Base-by-base conservation (phyloP, 768 basidiomycete species). In the Leccinum olivaceopallidum region DNA sequence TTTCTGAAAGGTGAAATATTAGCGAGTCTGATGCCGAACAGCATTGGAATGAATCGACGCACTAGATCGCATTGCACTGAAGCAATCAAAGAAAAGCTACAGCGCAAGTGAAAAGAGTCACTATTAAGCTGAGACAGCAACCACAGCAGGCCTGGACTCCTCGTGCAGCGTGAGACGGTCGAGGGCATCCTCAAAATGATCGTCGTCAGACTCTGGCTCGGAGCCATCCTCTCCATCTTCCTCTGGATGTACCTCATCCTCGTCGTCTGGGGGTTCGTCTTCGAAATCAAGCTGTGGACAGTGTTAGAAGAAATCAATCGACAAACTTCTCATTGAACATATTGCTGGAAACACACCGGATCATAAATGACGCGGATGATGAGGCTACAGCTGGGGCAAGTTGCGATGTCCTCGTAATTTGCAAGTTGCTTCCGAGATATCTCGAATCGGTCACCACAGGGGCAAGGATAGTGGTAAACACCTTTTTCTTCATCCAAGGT, bases 361-460 rank as follows among this genome's bases (percentile, higher is more conserved):
- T 99, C 96, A 74, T 88, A 98, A 49, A 98, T 84, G 48, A 98
- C 90, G 58, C 96, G 80, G 54, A 98, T 93, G 34, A 98, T 83
- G 24, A 98, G 80, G 64, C 93, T 95, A 68, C 97, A 99, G 73
- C 93, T 95, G 0, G 97, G 97, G 78, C 97, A 98, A 55, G 85
- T 95, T 24, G 95, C 96, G 51, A 95, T 86, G 72, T 98, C 97
- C 68, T 98, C 97, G 58, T 85, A 97, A 65, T 94, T 80, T 50
- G 86, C 83, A 8, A 98, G 85, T 75, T 98, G 94, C 63, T 79
- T 78, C 66, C 89, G 85, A 32, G 90, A 86, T 65, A 98, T 98
- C 75, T 98, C 96, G 77, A 98, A 99, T 47, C 95, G 87, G 77
- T 99, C 96, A 9, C 96, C 96, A 70, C 96, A 98, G 1, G 96